Percentiles rank a stretch among this genome's conserved stretches.
Conservation (phyloP, 495 filamentous ascomycete genomes). For the Melanomma pulvis-pyrius region DNA sequence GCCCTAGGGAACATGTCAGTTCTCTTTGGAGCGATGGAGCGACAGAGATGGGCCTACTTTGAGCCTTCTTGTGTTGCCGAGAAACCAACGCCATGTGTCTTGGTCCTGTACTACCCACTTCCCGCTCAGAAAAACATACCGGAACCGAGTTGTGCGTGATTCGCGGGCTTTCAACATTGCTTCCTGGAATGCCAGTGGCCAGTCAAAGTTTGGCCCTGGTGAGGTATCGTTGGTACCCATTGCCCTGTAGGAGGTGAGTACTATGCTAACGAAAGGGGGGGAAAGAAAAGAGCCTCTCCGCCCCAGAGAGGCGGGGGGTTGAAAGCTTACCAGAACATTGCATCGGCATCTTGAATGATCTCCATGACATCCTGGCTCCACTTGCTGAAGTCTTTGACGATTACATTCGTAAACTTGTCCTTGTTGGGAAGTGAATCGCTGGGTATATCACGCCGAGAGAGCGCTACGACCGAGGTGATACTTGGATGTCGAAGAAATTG, state of each 20-base stretch:
- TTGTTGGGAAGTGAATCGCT: neutral
- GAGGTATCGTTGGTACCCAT: slow-evolving; percentile 13
- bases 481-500: slow-evolving; percentile 10
- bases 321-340: slow-evolving; percentile 10
- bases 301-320: no score
- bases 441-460: slow-evolving; percentile 10
- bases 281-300: neutral
- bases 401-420: slow-evolving; percentile 8
- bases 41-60: slow-evolving; percentile 3
- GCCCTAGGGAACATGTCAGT: neutral
- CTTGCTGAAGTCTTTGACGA: slow-evolving; percentile 3
- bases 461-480: slow-evolving; percentile 5
- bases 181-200: slow-evolving; percentile 3
- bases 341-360: neutral
- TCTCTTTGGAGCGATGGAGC: neutral
- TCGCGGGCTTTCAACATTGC: slow-evolving; percentile 12
- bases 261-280: no score
- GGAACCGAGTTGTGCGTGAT: slow-evolving; percentile 3
- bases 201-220: slow-evolving; percentile 6
- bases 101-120: slow-evolving; percentile 4
- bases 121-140: neutral
- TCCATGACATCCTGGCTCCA: slow-evolving; percentile 7
- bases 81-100: slow-evolving; percentile 6
- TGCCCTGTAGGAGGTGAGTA: no score
- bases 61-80: neutral